Evolutionary conservation across 805 yeast species (phyloP).

Genomic region (Alloascoidea africana): DNA sequence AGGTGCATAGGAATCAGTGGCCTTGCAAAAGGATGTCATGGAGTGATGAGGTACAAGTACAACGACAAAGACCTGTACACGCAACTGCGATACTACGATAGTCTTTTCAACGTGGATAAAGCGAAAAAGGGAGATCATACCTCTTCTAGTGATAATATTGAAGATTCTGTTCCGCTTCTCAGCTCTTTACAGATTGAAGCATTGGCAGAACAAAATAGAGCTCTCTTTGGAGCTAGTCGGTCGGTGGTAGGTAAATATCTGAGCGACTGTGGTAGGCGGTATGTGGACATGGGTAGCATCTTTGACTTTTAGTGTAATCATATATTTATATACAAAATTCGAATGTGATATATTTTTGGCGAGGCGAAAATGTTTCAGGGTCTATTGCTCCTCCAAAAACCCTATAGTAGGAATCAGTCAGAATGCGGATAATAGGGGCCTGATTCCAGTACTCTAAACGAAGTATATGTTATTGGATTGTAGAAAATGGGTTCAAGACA

Average conservation of each 20-base stretch:
- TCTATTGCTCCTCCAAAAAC: too few relatives aligned
- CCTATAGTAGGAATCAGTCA: too few relatives aligned
- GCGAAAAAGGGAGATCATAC: conserved; percentile 29
- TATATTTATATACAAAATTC: too few relatives aligned
- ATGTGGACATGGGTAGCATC: conserved; percentile 73
- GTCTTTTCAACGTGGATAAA: conserved; percentile 71
- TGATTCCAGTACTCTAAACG: too few relatives aligned
- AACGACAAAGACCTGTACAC: conserved; percentile 72
- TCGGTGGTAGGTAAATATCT: conserved; percentile 59
- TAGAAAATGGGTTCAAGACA: too few relatives aligned
- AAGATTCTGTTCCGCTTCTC: conserved; percentile 15
- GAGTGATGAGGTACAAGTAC: conserved; percentile 66
- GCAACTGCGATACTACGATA: conserved; percentile 65
- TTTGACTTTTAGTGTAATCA: conserved; percentile 54
- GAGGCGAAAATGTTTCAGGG: too few relatives aligned
- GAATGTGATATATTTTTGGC: too few relatives aligned
- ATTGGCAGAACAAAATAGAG: conserved; percentile 66
- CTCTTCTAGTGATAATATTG: conserved; percentile 16
- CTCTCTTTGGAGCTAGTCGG: conserved; percentile 34
- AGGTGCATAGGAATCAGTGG: conserved; percentile 62
- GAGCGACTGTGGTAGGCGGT: conserved; percentile 73
- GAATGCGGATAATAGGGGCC: too few relatives aligned
- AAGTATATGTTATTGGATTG: too few relatives aligned
- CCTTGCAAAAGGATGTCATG: conserved; percentile 43
- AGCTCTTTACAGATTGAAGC: conserved; percentile 46